Percentiles rank a stretch among this genome's conserved stretches.
Conservation (phyloP, 768 basidiomycete genomes). For the Collybia mongolica region DNA sequence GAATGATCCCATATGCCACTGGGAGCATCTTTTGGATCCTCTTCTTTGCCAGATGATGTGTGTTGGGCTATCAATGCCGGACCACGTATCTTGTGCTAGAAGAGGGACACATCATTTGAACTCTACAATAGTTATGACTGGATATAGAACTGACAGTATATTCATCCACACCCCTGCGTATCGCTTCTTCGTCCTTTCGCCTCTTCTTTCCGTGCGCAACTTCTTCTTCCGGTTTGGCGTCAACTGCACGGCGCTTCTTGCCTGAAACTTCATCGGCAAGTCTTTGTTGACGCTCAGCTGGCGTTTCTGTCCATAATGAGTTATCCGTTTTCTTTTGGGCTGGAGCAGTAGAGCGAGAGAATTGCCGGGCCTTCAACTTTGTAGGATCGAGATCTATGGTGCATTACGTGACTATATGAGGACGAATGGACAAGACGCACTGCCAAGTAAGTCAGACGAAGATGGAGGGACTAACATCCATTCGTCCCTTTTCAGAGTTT, state of each 20-base stretch:
- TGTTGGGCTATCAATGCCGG: slow-evolving; percentile 59
- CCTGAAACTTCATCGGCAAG: slow-evolving; percentile 95
- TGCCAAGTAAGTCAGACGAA: slow-evolving; percentile 71
- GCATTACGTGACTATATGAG: not conserved
- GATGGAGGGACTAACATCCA: slow-evolving; percentile 98
- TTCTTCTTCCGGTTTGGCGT: slow-evolving; percentile 41
- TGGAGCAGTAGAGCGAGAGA: slow-evolving; percentile 59
- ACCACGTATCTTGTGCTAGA: slow-evolving; percentile 47
- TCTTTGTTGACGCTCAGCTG: slow-evolving; percentile 86
- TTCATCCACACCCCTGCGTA: slow-evolving; percentile 71
- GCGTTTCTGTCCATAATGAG: slow-evolving; percentile 96
- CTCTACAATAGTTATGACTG: slow-evolving; percentile 19
- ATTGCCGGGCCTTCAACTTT: slow-evolving; percentile 77
- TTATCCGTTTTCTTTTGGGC: slow-evolving; percentile 46
- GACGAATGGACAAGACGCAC: slow-evolving; percentile 42
- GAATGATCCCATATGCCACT: slow-evolving; percentile 89
- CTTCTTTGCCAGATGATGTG: slow-evolving; percentile 30
- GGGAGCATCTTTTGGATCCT: slow-evolving; percentile 47
- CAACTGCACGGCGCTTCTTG: slow-evolving; percentile 73
- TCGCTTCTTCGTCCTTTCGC: slow-evolving; percentile 63
- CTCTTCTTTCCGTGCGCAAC: slow-evolving; percentile 53
- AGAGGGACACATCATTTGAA: slow-evolving; percentile 23
- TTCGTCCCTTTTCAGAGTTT: slow-evolving; percentile 80
- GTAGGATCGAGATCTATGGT: slow-evolving; percentile 79
- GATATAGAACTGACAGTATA: slow-evolving; percentile 58